These are phyloP conservation scores for Candida morakotiae DNA, from an alignment of 805 yeast species.

Conservation along the genomic window DNA sequence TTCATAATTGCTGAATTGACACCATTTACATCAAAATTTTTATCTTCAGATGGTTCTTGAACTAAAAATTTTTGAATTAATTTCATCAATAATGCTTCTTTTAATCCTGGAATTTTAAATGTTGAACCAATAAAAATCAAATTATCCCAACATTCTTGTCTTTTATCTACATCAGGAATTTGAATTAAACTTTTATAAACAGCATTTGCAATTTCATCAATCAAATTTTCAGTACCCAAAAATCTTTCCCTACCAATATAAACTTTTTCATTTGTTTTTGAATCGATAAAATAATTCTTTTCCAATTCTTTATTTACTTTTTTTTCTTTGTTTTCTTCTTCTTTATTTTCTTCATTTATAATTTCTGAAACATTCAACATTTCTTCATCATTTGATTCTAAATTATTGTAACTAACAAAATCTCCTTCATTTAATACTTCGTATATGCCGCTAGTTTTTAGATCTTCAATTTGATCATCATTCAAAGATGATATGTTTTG, in stretches of 20 bases:
- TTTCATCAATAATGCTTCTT: conserved; percentile 59
- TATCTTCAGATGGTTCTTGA: conserved; percentile 22
- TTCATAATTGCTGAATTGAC: conserved; percentile 38
- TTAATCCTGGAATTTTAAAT: conserved; percentile 68
- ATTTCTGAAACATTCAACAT: conserved; percentile 89
- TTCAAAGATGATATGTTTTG: conserved; percentile 56
- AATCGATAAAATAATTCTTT: conserved; percentile 65
- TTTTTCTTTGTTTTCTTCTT: conserved; percentile 25
- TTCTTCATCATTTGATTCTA: conserved; percentile 39
- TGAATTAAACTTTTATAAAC: conserved; percentile 50
- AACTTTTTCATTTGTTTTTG: conserved; percentile 47
- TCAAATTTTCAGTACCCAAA: conserved; percentile 65
- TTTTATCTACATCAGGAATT: conserved; percentile 63
- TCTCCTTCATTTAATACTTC: conserved; percentile 73
- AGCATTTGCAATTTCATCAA: conserved; percentile 49
- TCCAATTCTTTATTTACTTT: conserved; percentile 67
- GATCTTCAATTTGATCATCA: conserved; percentile 59
- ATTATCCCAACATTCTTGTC: conserved; percentile 84
- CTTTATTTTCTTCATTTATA: conserved; percentile 53
- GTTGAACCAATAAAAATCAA: conserved; percentile 79
- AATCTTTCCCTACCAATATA: conserved; percentile 87
- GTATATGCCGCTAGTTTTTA: conserved; percentile 71
- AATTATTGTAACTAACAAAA: conserved; percentile 56
- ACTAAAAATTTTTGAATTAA: conserved; percentile 55
- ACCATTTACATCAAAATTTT: conserved; percentile 16